Evolutionary conservation across 345 rosid genomes (phyloP).

Genomic region (Erysimum cheiranthoides): DNA sequence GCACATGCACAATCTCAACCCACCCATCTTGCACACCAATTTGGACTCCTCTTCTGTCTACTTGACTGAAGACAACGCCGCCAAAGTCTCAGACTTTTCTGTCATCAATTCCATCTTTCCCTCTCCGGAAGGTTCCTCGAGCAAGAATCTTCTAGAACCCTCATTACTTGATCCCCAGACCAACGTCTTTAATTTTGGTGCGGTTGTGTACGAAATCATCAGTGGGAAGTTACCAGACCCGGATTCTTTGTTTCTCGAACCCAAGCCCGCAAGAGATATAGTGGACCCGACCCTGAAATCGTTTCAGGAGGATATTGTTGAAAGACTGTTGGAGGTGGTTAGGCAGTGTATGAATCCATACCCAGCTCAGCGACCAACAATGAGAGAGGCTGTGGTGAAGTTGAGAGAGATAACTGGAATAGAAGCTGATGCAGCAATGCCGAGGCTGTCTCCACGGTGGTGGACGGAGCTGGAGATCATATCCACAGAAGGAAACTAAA

Average conservation of each 20-base stretch:
- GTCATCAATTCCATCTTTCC: constrained; percentile 58
- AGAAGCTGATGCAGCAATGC: constrained; percentile 74
- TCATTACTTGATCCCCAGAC: constrained; percentile 50
- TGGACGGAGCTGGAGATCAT: constrained; percentile 97
- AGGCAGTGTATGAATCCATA: constrained; percentile 67
- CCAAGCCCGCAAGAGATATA: constrained; percentile 54
- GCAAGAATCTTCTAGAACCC: constrained; percentile 54
- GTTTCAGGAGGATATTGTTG: constrained; percentile 60
- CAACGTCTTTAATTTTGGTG: constrained; percentile 73
- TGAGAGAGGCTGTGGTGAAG: constrained; percentile 62
- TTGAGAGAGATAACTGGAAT: constrained; percentile 74
- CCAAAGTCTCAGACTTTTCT: constrained; percentile 82
- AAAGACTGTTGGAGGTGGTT: constrained; percentile 63
- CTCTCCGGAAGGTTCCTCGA: constrained; percentile 51
- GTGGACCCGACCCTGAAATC: constrained; percentile 74
- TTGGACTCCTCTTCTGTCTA: constrained; percentile 74
- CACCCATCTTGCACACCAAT: constrained; percentile 64
- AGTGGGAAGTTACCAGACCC: constrained; percentile 72
- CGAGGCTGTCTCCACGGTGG: constrained; percentile 87
- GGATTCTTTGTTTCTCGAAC: constrained; percentile 49
- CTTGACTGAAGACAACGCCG: constrained; percentile 93
- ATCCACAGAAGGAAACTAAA: constrained; percentile 60
- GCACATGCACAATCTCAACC: constrained; percentile 83
- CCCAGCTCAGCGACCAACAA: constrained; percentile 61
- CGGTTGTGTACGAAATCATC: constrained; percentile 73